Percentiles rank a stretch among this genome's conserved stretches.
These are phyloP conservation scores for Candida pseudofarinosa DNA, from an alignment of 805 yeast genomes.

Conservation along the genomic window DNA sequence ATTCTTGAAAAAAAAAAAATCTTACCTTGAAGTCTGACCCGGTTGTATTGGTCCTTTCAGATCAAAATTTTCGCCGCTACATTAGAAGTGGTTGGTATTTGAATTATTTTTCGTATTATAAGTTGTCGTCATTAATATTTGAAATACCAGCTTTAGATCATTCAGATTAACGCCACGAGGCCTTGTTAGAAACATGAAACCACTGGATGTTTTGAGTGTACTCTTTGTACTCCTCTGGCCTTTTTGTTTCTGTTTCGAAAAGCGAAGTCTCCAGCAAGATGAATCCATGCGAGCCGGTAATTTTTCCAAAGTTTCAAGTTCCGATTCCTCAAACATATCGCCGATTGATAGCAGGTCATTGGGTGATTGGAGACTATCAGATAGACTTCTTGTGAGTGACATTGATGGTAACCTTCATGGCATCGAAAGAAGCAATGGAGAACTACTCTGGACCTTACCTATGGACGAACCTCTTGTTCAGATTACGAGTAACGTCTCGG, in stretches of 20 bases:
- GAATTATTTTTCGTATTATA: too few species aligned
- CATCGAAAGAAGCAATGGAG: constrained; percentile 69
- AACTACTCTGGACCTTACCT: constrained; percentile 68
- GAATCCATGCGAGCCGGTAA: background rate
- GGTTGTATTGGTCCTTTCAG: too few species aligned
- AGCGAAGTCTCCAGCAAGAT: background rate
- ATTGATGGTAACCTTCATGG: constrained; percentile 88
- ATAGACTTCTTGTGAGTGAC: constrained; percentile 67
- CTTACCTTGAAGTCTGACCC: too few species aligned
- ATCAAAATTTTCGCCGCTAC: too few species aligned
- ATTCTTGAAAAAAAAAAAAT: too few species aligned
- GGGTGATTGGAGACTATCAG: constrained; percentile 48
- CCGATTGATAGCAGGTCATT: constrained; percentile 40
- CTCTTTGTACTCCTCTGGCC: too few species aligned
- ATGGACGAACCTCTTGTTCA: constrained; percentile 61
- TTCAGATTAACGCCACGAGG: too few species aligned
- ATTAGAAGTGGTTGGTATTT: too few species aligned
- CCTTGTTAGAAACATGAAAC: too few species aligned
- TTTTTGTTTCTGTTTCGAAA: background rate
- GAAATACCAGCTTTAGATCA: too few species aligned
- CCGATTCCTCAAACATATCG: constrained; percentile 15
- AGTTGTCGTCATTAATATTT: too few species aligned
- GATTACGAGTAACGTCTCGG: constrained; percentile 23
- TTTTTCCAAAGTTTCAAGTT: background rate
- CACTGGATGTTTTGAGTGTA: too few species aligned